These are phyloP conservation scores for Ceratocystis lukuohia DNA, from an alignment of 2,329 filamentous ascomycete species.

Conservation along the genomic window DNA sequence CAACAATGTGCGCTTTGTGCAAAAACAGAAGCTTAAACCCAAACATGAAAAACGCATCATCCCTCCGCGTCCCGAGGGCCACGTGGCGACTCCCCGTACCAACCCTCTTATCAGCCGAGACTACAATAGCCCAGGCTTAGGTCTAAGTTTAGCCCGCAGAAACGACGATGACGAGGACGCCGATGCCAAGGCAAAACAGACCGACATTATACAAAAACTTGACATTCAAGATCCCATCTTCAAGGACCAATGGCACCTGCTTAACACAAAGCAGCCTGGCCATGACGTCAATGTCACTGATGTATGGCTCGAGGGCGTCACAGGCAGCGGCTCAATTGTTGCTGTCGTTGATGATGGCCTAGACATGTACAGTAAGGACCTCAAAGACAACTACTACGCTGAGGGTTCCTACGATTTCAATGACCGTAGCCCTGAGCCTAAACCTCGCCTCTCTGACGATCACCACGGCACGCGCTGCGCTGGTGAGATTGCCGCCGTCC, in stretches of 20 bases:
- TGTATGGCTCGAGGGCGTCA: conserved; percentile 81
- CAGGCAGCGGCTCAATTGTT: conserved; percentile 75
- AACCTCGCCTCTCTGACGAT: conserved; percentile 72
- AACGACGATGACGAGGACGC: conserved; percentile 15
- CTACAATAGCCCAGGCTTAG: too few species aligned
- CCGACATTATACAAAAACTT: conserved; percentile 50
- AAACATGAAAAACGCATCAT: conserved; percentile 40
- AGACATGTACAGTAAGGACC: conserved; percentile 87
- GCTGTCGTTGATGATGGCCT: conserved; percentile 93
- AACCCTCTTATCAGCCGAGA: conserved; percentile 19
- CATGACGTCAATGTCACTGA: conserved; percentile 96
- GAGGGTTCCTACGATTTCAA: conserved; percentile 95
- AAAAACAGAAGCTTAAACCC: conserved; percentile 50
- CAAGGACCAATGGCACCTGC: conserved; percentile 86
- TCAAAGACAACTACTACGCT: conserved; percentile 88
- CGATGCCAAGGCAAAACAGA: conserved; percentile 43
- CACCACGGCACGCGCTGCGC: conserved; percentile 87
- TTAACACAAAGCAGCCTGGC: conserved; percentile 65
- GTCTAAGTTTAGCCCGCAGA: too few species aligned
- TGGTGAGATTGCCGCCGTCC: conserved; percentile 83
- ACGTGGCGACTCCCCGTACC: conserved; percentile 20
- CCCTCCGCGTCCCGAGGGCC: conserved; percentile 29
- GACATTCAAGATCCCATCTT: conserved; percentile 83
- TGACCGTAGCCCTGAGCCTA: conserved; percentile 64
- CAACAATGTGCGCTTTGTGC: conserved; percentile 61